Base-by-base conservation (phyloP, 2,329 filamentous ascomycete genomes). In the Xylaria sp. region DNA sequence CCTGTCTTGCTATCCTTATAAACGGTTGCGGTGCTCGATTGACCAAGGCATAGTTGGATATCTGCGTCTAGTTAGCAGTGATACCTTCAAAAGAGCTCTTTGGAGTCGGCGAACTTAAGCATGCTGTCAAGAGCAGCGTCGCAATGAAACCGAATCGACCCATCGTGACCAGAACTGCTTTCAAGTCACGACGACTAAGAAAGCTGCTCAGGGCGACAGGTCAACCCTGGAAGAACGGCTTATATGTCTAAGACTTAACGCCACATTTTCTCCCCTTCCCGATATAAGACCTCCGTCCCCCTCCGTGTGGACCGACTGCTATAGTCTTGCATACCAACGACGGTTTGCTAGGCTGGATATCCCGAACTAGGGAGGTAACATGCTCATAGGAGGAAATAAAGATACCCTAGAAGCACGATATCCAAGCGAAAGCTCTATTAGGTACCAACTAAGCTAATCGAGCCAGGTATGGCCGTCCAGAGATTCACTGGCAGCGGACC, bases 1-100 rank as follows among this genome's bases (percentile, higher is more conserved):
- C 85, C 85, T 10, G 87, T 87, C 34, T 81, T 80, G 54, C 81
- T 77, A 59, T 86, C 84, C 12, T 80, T 83, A 73, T 82, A 86
- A n/a, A 78, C 76, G 13, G 74, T 75, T 1, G 80, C 71, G 23
- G 72, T 69, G 54, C 70, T 65, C 51, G 65, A 64, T 63, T 77
- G 76, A 13, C 72, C 74, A 58, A 73, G 56, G 60, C 73, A 72
- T 69, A 68, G 69, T 54, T 70, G 74, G 64, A 75, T n/a, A 68
- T 76, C 76, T 78, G 44, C n/a, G 34, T 44, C 8, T 58, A 52
- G 59, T 77, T 63, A 77, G 72, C 52, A 63, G 73, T 57, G 8
- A 1, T 18, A 51, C 48, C 37, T 44, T 56, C 56, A 13, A 7
- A 13, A 7, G 25, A 1, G 44, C 15, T 34, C 32, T 39, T 8